Evolutionary conservation across 1,284 basidiomycete species (phyloP), one percentile per base, ranked within the genome.

Genomic region (Bjerkandera adusta): DNA sequence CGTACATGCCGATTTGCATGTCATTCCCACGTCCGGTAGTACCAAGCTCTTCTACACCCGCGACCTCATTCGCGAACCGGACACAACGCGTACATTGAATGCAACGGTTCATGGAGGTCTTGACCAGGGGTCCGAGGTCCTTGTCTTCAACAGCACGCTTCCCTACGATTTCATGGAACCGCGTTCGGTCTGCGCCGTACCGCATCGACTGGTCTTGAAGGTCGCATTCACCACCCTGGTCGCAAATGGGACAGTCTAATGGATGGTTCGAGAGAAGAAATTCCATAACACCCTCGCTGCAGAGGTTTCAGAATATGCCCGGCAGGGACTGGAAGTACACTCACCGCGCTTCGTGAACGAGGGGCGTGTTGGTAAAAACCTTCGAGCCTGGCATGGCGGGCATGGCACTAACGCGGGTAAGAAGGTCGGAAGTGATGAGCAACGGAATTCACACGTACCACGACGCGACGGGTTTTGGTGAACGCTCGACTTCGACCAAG

Each of bases 31-130:
- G 89, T 16, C 97, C 97, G 6, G 93, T 94, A 4, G 95, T 96
- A 45, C 97, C 97, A 35, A 99, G 76, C 59, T 99, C 96, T 71
- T 98, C 93, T 7, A 98, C 94, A 56, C 97, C 97, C 3, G 97
- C 97, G 42, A 99, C 93, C 66, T 99, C 96, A 71, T 99, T 99
- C 43, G 95, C 95, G 66, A 98, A 99, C 51, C 97, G 90, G 30
- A 99, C 93, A 67, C 97, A 99, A 56, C 97, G 92, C 11, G 96
- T 99, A 75, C 96, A 99, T 70, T 99, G 97, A 60, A 99, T 99
- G 75, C 97, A 99, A 49, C 96, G 85, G 69, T 95, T 99, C 96
- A 99, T 99, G 52, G 90, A 92, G 3, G 97, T 98, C 76, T 99
- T 99, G 67, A 99, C 93, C 40, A 99, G 81, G 10, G 97, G 97